These are phyloP conservation scores for Eucalyptus grandis DNA, from an alignment of 345 rosid species.

Conservation along the genomic window DNA sequence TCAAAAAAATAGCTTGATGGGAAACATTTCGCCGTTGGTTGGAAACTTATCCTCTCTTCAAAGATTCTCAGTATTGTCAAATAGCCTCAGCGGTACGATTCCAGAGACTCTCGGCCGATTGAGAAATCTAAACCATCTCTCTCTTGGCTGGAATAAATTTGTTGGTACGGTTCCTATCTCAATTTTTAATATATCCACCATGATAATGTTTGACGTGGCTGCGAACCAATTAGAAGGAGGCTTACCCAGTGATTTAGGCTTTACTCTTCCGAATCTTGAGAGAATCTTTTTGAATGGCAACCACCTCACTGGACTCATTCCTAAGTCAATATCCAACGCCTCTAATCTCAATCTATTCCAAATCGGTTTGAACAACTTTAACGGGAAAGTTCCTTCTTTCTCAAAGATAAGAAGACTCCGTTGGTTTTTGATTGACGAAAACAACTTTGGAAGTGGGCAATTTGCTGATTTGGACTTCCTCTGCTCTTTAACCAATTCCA, in stretches of 20 bases:
- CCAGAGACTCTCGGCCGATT: not conserved
- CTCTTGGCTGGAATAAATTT: not conserved
- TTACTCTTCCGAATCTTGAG: not conserved
- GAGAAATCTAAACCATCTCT: not conserved
- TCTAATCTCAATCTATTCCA: accelerated
- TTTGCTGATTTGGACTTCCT: not conserved
- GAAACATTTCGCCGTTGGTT: not conserved
- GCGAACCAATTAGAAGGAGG: not conserved
- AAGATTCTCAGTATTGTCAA: accelerated
- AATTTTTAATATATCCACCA: not conserved
- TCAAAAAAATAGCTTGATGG: not conserved
- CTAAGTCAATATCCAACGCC: not conserved
- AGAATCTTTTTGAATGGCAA: accelerated
- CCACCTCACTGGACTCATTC: not conserved
- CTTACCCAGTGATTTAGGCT: not conserved
- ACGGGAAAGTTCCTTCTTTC: not conserved
- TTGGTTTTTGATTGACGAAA: not conserved
- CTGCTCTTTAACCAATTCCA: not conserved
- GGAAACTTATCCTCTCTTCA: constrained; percentile 1
- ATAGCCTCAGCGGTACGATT: not conserved
- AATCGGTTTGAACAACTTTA: not conserved
- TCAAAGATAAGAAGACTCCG: not conserved
- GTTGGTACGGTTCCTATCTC: not conserved
- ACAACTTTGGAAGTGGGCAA: not conserved
- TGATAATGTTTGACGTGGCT: accelerated